Conservation (phyloP, 2,329 filamentous ascomycete genomes). For the Fusarium nisikadoi region DNA sequence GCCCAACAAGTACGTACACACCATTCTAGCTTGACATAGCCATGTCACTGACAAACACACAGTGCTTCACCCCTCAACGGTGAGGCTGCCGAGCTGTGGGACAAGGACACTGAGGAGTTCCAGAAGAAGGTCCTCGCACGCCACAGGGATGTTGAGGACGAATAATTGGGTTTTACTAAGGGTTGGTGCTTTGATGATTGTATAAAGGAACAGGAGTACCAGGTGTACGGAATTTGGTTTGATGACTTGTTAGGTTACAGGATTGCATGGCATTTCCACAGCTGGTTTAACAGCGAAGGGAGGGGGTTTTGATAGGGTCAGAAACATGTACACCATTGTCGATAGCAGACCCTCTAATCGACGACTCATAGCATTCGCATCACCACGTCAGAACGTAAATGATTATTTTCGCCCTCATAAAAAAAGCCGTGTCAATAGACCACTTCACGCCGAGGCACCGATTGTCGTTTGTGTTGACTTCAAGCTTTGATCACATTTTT, state of each 20-base stretch:
- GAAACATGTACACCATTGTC: slow-evolving; percentile 43
- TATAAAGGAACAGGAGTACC: slow-evolving; percentile 57
- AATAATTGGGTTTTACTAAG: slow-evolving; percentile 51
- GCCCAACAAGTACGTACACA: slow-evolving; percentile 87
- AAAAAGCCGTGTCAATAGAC: slow-evolving; percentile 36
- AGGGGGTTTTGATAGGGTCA: slow-evolving; percentile 37
- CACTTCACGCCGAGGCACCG: slow-evolving; percentile 45
- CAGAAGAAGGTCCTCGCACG: slow-evolving; percentile 76
- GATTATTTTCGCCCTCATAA: slow-evolving; percentile 39
- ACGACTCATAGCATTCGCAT: slow-evolving; percentile 39
- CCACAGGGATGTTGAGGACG: slow-evolving; percentile 73
- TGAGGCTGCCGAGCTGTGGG: slow-evolving; percentile 96
- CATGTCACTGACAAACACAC: slow-evolving; percentile 33
- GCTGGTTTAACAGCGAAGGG: slow-evolving; percentile 29
- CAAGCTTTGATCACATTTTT: slow-evolving; percentile 51
- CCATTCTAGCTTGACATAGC: neutral
- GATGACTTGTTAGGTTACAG: slow-evolving; percentile 48
- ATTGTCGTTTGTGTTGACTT: slow-evolving; percentile 42
- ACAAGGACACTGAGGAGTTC: slow-evolving; percentile 87
- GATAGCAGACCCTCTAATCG: slow-evolving; percentile 43
- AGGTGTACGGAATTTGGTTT: slow-evolving; percentile 47
- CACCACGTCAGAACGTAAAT: slow-evolving; percentile 39
- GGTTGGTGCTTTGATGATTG: slow-evolving; percentile 38
- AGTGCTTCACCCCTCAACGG: slow-evolving; percentile 92
- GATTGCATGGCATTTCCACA: slow-evolving; percentile 47